Evolutionary conservation across 2,329 filamentous ascomycete species (phyloP), one percentile per base, ranked within the genome.

Genomic region (Trichophyton benhamiae): DNA sequence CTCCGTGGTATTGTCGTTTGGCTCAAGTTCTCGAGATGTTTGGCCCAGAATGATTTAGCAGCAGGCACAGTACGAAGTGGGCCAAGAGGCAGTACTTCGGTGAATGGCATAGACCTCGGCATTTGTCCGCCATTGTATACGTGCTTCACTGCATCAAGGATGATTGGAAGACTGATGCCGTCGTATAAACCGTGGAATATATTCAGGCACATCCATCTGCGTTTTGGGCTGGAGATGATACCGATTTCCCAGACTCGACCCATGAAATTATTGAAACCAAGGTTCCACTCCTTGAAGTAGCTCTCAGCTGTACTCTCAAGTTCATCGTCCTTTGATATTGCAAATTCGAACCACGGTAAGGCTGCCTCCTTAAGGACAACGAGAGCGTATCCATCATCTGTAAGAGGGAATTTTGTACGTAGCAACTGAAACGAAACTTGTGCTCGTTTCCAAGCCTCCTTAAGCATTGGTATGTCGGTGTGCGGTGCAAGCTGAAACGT

Each of bases 141-240:
- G 2, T 75, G 67, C 30, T 76, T 73, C 2, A 95, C 77, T 20
- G 79, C 74, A 2, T 81, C 70, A 20, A 95, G 78, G 44, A 95
- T 79, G 25, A 89, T 71, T 1, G 81, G 79, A 44, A 95, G 80
- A 63, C 90, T 92, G 65, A 82, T 87, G 1, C 90, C 91, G 72
- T 96, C 91, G 67, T 96, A 96, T 0, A 96, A 72, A 0, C 83
- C 90, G 70, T 96, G 91, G 73, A 96, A 95, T 0, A 95, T 85
- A 53, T 87, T 81, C 1, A 95, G 68, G 1, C 79, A 73, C 36
- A 95, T 72, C 0, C 78, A 64, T 5, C 67, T 68, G 13, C 65
- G 65, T 1, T 64, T 61, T 3, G 70, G 64, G 8, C 69, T 68
- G 27, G 65, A 67, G 4, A 70, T 62, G 5, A 75, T 57, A 15